Base-by-base conservation (phyloP, 2,329 filamentous ascomycete species). In the Cladophialophora yegresii region DNA sequence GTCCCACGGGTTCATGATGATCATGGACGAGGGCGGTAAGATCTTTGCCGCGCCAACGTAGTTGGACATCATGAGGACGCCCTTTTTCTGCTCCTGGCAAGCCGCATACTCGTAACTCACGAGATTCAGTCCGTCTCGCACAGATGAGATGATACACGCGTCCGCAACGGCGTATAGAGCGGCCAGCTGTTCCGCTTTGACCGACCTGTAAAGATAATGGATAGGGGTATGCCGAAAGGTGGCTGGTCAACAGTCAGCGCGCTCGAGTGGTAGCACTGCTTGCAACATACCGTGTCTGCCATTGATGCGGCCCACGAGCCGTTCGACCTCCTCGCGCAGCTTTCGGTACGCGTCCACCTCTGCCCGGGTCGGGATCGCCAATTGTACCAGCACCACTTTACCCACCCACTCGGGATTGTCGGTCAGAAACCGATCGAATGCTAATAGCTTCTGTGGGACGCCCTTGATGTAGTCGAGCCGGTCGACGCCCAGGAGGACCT, bases 101-200 rank as follows among this genome's bases (percentile, higher is more conserved):
- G 93, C 93, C 66, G 97, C 95, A 78, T 97, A 98, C 78, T 98
- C 93, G 77, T 96, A 97, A 0, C 92, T 93, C 22, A 98, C 93
- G 13, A 98, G 84, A 76, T 98, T 98, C 93, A 98, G 97, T 73
- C 93, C 93, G 73, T 98, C 93, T 50, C 93, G 88, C 4, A 90
- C 96, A 0, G 90, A 96, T 3, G 89, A 93, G 47, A 96, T 91
- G 4, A 97, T 83, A 74, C 92, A 96, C 55, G 90, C 89, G 74
- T 96, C 93, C 2, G 91, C 92, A 20, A 93, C 86, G 22, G 91
- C 90, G 75, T 98, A 98, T 5, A 98, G 83, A 0, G 92, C 92
- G n/a, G 92, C 92, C 40, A 98, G 85, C 78, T 97, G 93, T 65
- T 96, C 91, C 72, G 97, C 96, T n/a, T 85, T 85, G 70, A 97